phyloP scores from a whole-genome alignment of 1,284 basidiomycete species.

The Ustilago cynodontis region DNA sequence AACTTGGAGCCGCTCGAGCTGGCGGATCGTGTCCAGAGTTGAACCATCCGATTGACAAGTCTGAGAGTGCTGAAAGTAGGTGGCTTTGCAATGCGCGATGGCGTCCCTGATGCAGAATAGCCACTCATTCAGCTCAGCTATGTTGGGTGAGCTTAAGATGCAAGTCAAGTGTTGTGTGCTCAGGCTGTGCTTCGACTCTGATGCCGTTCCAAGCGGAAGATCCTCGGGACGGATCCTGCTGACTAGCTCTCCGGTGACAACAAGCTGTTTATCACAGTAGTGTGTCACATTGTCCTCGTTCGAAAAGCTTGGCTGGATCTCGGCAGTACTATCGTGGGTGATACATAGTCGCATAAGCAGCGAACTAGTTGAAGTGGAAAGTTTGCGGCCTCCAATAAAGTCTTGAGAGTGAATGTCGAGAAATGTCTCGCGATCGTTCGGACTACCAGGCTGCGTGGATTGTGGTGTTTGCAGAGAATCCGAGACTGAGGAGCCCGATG shows the following conservation, averaged over 20 bases:
- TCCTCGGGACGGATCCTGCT: neutral
- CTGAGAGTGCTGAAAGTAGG: neutral
- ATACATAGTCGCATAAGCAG: slow-evolving; percentile 17
- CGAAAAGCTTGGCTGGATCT: slow-evolving; percentile 8
- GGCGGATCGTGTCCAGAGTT: slow-evolving; percentile 12
- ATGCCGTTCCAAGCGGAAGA: neutral
- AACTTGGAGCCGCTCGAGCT: slow-evolving; percentile 16
- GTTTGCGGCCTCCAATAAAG: neutral
- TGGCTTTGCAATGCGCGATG: neutral
- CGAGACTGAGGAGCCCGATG: slow-evolving; percentile 17
- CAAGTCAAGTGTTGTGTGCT: neutral
- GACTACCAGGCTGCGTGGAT: neutral
- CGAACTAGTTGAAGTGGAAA: neutral
- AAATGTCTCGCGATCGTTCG: slow-evolving; percentile 4
- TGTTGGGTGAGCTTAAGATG: slow-evolving; percentile 23
- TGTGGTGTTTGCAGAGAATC: slow-evolving; percentile 21
- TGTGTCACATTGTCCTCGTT: neutral
- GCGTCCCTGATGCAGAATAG: slow-evolving; percentile 10
- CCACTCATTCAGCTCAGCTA: slow-evolving; percentile 28
- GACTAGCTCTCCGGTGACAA: slow-evolving; percentile 17
- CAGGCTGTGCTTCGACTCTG: neutral
- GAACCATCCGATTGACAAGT: slow-evolving; percentile 14
- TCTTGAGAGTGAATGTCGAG: slow-evolving; percentile 13
- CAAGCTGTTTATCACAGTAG: slow-evolving; percentile 12
- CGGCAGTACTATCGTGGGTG: slow-evolving; percentile 21